Base-by-base conservation (phyloP, 192 early-diverging fungal species). In the Backusella westeae region DNA sequence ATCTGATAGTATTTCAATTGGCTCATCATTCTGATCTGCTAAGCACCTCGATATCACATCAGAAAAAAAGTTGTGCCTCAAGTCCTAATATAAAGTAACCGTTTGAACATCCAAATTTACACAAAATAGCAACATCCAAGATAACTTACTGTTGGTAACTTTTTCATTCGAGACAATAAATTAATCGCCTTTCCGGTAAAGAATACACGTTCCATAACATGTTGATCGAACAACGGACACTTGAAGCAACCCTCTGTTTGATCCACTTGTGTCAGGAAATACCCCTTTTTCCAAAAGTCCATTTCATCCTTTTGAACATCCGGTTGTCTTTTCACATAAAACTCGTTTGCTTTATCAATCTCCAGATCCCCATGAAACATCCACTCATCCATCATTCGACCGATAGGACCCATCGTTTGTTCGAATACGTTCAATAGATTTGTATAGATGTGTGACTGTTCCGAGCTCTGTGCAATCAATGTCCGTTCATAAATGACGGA, bases 301-400 rank as follows among this genome's bases (percentile, higher is more conserved):
- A 72, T 52, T 10, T 78, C 73, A 36, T 73, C 70, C 2, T 26
- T 49, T 38, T 49, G 44, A n/a, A 80, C n/a, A 17, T 42, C 39
- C 9, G 34, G 0, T 2, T 66, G 75, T 73, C 75, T 72, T 38
- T 75, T 53, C 14, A 85, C 67, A 49, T 76, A 83, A 35, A 85
- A 83, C 41, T 85, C 83, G 36, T 73, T 34, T 8, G 73, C 76
- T 6, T 75, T 67, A 75, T 85, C 83, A 21, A 44, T 69, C 35
- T 77, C 32, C 21, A 82, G 53, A 15, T 39, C 66, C 14, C 83
- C 83, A 34, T 80, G 53, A 53, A 77, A 78, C 12, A 83, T 80
- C 83, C 83, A 85, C 38, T 78, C 75, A 44, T 85, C 78, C 53
- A 85, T 85, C 72, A 85, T 73, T 3, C 78, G 78, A 39, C 73